Base-by-base conservation (phyloP, 441 rosid species). In the Erodium moschatum region DNA sequence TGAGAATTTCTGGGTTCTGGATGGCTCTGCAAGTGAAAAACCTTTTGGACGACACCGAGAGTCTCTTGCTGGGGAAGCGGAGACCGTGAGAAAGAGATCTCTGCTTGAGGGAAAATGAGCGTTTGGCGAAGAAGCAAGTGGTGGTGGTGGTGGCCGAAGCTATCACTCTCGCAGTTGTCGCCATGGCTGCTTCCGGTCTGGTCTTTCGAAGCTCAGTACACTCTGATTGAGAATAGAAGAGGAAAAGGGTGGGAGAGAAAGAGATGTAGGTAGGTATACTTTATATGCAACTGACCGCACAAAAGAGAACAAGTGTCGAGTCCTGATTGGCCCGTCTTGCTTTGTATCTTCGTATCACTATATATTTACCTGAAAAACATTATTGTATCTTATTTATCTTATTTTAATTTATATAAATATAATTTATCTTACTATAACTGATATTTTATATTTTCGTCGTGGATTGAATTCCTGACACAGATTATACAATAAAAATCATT, bases 21-120 rank as follows among this genome's bases (percentile, higher is more conserved):
- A 91, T 83, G n/a, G 97, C 95, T 8, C 63, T 74, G 78, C 98
- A 91, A 9, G 90, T 76, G 73, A 84, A 83, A 21, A 78, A 75
- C 75, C 87, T 79, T 71, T 78, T 85, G 1, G 89, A 75, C 56
- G 74, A 71, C 24, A 74, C 64, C 38, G 76, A 62, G 29, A 66
- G 65, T 58, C 48, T 62, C 73, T 73, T 74, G 65, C 58, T 72
- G 74, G 11, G 66, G 68, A 81, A 81, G 68, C 31, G 3, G 31
- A 29, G 31, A 29, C 31, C 31, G 31, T 3, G 31, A 29, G 75
- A 48, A 50, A 2, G 70, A 38, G 81, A 60, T 60, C 58, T 77
- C 68, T 46, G 69, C 68, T 66, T 75, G 0, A 81, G 71, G 69
- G 48, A 0, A 52, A 82, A 71, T 10, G 85, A 79, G 68, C 78